These are phyloP conservation scores for Solanum bulbocastanum DNA, from an alignment of 257 asterid genomes.

Conservation along the genomic window DNA sequence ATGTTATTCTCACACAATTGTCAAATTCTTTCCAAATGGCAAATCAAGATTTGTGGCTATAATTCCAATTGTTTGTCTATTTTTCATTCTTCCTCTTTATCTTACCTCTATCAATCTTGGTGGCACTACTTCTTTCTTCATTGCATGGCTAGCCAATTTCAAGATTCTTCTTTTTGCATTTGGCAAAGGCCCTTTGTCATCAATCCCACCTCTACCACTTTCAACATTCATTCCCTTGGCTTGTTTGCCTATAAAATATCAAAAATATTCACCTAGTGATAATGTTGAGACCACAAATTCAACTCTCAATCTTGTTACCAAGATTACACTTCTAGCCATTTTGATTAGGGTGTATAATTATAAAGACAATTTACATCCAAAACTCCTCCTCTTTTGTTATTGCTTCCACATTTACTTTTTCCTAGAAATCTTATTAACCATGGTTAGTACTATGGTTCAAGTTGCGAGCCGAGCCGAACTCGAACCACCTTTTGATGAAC, in stretches of 20 bases:
- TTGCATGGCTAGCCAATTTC: conserved; percentile 47
- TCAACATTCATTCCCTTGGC: conserved; percentile 36
- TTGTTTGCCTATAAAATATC: conserved; percentile 38
- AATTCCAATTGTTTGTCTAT: conserved; percentile 29
- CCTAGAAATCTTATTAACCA: conserved; percentile 29
- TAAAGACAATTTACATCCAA: conserved; percentile 11
- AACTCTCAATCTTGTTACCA: conserved; percentile 5
- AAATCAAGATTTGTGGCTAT: conserved; percentile 17
- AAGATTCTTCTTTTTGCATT: conserved; percentile 43
- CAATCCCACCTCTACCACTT: conserved; percentile 19
- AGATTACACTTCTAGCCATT: conserved; percentile 1
- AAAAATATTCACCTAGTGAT: neutral
- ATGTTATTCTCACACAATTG: conserved; percentile 26
- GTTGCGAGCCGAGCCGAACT: conserved; percentile 15
- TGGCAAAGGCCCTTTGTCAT: conserved; percentile 29
- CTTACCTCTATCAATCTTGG: conserved; percentile 43
- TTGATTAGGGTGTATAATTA: conserved; percentile 6
- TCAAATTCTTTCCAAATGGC: conserved; percentile 16
- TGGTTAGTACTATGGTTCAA: conserved; percentile 5
- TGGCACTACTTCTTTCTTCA: conserved; percentile 39
- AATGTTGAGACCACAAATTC: conserved; percentile 1
- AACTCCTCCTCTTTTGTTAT: conserved; percentile 14
- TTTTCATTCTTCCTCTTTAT: conserved; percentile 32
- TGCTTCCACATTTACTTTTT: conserved; percentile 29
- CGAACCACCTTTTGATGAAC: conserved; percentile 41